phyloP scores from a whole-genome alignment of 2,329 filamentous ascomycete species.

The Colletotrichum cuscutae region DNA sequence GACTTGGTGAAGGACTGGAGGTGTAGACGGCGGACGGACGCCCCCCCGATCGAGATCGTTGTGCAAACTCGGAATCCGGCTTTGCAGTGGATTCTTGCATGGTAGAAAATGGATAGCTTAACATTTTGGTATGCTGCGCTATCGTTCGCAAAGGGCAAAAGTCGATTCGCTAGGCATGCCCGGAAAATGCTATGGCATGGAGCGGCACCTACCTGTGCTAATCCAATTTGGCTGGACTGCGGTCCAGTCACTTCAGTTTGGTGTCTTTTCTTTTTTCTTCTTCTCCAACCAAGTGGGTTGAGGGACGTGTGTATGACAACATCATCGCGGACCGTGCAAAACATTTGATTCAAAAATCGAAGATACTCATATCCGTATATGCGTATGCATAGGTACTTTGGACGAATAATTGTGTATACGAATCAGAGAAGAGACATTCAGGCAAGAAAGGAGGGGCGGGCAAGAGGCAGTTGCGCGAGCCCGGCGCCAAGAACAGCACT shows the following conservation, averaged over 20 bases:
- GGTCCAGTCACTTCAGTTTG: background rate
- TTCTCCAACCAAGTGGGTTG: background rate
- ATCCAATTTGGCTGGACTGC: no score
- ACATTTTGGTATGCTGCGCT: background rate
- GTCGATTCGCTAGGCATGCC: background rate
- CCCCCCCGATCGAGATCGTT: background rate
- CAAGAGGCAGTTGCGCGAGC: background rate
- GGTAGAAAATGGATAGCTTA: background rate
- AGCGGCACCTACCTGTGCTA: no score
- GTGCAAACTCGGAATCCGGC: background rate
- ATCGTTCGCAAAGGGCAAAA: background rate
- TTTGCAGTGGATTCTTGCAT: background rate
- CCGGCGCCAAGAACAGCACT: slow-evolving; percentile 1
- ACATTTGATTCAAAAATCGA: no score
- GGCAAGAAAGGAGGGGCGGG: background rate
- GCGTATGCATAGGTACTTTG: no score
- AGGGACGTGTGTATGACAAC: slow-evolving; percentile 25
- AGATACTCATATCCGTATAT: no score
- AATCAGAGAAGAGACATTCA: no score
- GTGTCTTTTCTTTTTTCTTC: background rate
- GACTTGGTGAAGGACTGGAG: background rate
- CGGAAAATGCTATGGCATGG: background rate
- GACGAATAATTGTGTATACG: no score
- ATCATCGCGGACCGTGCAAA: background rate
- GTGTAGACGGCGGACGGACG: background rate